Evolutionary conservation across 2,329 filamentous ascomycete genomes (phyloP).

Genomic region (Gremmenia infestans): DNA sequence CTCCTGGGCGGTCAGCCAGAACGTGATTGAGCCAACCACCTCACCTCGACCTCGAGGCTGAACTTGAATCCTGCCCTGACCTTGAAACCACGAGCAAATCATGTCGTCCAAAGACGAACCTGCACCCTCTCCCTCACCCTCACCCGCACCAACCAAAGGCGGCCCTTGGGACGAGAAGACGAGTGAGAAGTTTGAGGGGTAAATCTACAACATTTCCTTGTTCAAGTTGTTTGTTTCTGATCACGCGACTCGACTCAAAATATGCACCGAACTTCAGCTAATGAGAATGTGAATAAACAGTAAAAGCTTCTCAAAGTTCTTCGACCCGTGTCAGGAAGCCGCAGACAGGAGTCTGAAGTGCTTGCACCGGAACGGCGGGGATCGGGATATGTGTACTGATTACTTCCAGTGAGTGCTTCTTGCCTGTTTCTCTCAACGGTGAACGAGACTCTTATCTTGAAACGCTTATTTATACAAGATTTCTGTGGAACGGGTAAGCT

Average conservation of each 20-base stretch:
- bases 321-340: slow-evolving; percentile 92
- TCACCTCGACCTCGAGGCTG: slow-evolving; percentile 5
- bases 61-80: background rate
- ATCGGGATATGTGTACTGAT: slow-evolving; percentile 84
- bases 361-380: slow-evolving; percentile 80
- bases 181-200: slow-evolving; percentile 62
- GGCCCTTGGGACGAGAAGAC: slow-evolving; percentile 53
- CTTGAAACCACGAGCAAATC: background rate
- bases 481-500: background rate
- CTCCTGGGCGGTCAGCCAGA: background rate
- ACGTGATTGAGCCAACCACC: background rate
- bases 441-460: background rate
- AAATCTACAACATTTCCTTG: slow-evolving; percentile 13
- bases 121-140: too few species aligned
- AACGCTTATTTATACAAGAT: background rate
- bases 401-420: slow-evolving; percentile 81
- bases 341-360: slow-evolving; percentile 82
- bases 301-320: slow-evolving; percentile 84
- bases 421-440: too few species aligned
- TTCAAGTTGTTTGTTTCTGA: background rate
- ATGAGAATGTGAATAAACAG: slow-evolving; percentile 40
- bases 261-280: background rate
- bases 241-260: background rate
- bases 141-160: slow-evolving; percentile 5
- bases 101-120: slow-evolving; percentile 27